These are phyloP conservation scores for Apiospora rasikravindrae DNA, from an alignment of 2,329 filamentous ascomycete species.

Conservation along the genomic window DNA sequence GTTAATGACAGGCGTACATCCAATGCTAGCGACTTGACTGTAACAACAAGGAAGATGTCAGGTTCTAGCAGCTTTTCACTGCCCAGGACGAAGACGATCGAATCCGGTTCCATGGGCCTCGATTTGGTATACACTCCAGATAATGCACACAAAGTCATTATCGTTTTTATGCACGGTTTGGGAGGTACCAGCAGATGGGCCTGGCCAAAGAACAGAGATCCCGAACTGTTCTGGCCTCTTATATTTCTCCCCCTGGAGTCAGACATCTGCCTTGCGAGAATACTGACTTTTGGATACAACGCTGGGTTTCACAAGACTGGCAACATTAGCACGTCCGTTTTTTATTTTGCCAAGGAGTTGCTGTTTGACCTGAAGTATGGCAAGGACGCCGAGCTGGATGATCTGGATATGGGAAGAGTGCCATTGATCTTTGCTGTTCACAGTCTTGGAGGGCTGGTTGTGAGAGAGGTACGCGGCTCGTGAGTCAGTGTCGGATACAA, in stretches of 20 bases:
- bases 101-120: too few species aligned
- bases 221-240: neutral
- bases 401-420: neutral
- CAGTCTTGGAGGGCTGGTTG: slow-evolving; percentile 30
- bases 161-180: slow-evolving; percentile 29
- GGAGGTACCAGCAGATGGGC: neutral
- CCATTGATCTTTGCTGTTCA: neutral
- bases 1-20: too few species aligned
- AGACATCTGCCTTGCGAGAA: slow-evolving; percentile 27
- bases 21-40: too few species aligned
- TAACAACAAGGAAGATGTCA: too few species aligned
- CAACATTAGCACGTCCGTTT: neutral
- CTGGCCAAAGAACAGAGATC: neutral
- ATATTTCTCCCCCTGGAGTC: slow-evolving; percentile 28
- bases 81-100: too few species aligned
- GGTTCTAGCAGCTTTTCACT: too few species aligned
- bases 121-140: neutral
- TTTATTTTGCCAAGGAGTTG: neutral
- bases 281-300: slow-evolving; percentile 35
- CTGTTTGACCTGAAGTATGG: neutral
- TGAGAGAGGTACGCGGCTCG: slow-evolving; percentile 17
- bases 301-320: slow-evolving; percentile 24
- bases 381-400: neutral
- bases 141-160: neutral
- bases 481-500: slow-evolving; percentile 24